Percentiles rank a stretch among this genome's conserved stretches.
Evolutionary conservation across 1,284 basidiomycete genomes (phyloP).

Genomic region (Irpex sp.): DNA sequence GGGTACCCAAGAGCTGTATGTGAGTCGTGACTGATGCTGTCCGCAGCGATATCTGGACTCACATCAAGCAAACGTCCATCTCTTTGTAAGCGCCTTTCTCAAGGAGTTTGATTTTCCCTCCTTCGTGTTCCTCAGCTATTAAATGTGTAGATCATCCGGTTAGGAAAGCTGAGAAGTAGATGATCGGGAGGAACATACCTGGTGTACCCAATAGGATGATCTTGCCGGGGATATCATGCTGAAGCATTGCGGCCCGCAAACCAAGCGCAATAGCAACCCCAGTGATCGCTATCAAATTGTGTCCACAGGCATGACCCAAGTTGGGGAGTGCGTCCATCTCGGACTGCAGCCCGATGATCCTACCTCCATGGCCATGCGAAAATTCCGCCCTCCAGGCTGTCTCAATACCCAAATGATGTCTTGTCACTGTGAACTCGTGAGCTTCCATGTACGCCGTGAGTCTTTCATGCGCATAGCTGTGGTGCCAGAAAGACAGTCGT

Average conservation of each 20-base stretch:
- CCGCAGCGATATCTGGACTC: slow-evolving; percentile 16
- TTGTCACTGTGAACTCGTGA: slow-evolving; percentile 55
- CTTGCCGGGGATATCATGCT: slow-evolving; percentile 63
- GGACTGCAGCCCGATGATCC: slow-evolving; percentile 68
- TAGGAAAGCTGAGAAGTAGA: not conserved
- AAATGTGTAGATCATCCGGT: not conserved
- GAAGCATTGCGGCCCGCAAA: slow-evolving; percentile 62
- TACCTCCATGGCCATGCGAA: slow-evolving; percentile 46
- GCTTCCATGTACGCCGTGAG: slow-evolving; percentile 30
- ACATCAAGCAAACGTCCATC: slow-evolving; percentile 81
- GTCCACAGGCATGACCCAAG: slow-evolving; percentile 77
- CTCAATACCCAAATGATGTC: slow-evolving; percentile 45
- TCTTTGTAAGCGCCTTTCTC: slow-evolving; percentile 65
- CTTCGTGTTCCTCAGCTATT: slow-evolving; percentile 73
- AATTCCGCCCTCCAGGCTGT: slow-evolving; percentile 70
- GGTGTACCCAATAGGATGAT: slow-evolving; percentile 82
- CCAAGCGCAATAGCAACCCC: slow-evolving; percentile 76
- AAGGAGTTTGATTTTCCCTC: slow-evolving; percentile 73
- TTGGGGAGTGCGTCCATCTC: slow-evolving; percentile 66
- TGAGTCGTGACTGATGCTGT: not conserved
- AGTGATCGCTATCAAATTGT: slow-evolving; percentile 81
- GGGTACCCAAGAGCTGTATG: not conserved
- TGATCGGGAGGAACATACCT: slow-evolving; percentile 34
- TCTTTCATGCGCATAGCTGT: slow-evolving; percentile 30
- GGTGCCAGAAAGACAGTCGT: not conserved